Conservation (phyloP, 2,329 filamentous ascomycete genomes). For the Microdochium trichocladiopsis region DNA sequence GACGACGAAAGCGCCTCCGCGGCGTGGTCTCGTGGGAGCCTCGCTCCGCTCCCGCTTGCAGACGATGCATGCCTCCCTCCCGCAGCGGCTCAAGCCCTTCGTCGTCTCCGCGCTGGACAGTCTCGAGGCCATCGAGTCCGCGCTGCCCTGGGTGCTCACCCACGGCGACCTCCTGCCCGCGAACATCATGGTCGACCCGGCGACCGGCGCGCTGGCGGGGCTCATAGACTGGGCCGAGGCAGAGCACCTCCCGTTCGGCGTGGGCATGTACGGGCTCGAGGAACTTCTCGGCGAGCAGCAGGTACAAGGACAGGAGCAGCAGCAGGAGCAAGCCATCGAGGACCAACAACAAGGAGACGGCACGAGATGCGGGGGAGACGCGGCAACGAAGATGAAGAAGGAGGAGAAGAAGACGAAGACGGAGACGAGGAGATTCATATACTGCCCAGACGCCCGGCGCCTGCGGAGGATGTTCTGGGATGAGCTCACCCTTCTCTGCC, state of each 20-base stretch:
- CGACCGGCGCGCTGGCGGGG: constrained; percentile 36
- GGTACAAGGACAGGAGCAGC: constrained; percentile 11
- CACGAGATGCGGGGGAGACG: too few relatives aligned
- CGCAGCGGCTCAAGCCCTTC: constrained; percentile 21
- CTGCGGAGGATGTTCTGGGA: neutral
- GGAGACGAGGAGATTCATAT: too few relatives aligned
- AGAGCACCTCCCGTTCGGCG: constrained; percentile 52
- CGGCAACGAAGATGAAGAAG: too few relatives aligned
- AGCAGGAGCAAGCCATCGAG: too few relatives aligned
- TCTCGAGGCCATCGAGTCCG: constrained; percentile 24
- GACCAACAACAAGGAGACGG: neutral
- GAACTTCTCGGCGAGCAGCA: constrained; percentile 42
- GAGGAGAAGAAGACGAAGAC: too few relatives aligned
- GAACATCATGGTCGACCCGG: constrained; percentile 46
- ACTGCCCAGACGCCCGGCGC: too few relatives aligned
- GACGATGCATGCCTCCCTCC: constrained; percentile 26
- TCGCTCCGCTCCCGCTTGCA: constrained; percentile 32
- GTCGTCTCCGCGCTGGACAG: constrained; percentile 16
- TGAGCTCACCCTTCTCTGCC: constrained; percentile 4
- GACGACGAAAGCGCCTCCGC: too few relatives aligned
- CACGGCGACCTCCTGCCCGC: constrained; percentile 53
- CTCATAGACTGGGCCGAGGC: constrained; percentile 60
- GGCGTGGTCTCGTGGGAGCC: constrained; percentile 28
- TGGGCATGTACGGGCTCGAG: constrained; percentile 53
- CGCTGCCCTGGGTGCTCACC: constrained; percentile 46